Evolutionary conservation across 2,329 filamentous ascomycete genomes (phyloP).

Genomic region (Fusarium sp.): DNA sequence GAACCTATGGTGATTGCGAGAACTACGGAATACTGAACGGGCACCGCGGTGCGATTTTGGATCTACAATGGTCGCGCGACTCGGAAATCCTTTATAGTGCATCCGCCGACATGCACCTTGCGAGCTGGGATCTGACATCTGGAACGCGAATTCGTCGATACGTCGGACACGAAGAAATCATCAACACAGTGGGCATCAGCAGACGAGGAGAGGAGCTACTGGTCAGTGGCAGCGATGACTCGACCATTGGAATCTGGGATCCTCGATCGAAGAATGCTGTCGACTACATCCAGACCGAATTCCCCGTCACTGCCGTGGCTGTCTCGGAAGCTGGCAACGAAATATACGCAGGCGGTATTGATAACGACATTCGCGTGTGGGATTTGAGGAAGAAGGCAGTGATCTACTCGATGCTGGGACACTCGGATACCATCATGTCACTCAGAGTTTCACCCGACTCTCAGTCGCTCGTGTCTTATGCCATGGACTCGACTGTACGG

Average conservation of each 20-base stretch:
- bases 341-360: slow-evolving; percentile 93
- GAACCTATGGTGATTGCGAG: slow-evolving; percentile 90
- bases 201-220: slow-evolving; percentile 91
- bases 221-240: slow-evolving; percentile 93
- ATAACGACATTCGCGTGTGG: slow-evolving; percentile 98
- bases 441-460: slow-evolving; percentile 93
- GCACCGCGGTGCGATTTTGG: slow-evolving; percentile 90
- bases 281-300: slow-evolving; percentile 90
- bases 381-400: slow-evolving; percentile 92
- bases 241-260: slow-evolving; percentile 95
- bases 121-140: slow-evolving; percentile 94
- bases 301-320: slow-evolving; percentile 90
- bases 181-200: slow-evolving; percentile 91
- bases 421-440: slow-evolving; percentile 92
- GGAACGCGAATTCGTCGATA: slow-evolving; percentile 94
- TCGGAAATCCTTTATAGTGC: slow-evolving; percentile 91
- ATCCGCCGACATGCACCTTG: slow-evolving; percentile 91
- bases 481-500: slow-evolving; percentile 92
- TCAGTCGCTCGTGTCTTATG: slow-evolving; percentile 89
- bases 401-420: slow-evolving; percentile 88
- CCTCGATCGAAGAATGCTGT: slow-evolving; percentile 89
- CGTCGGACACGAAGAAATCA: slow-evolving; percentile 92
- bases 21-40: slow-evolving; percentile 92
- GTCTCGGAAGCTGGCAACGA: slow-evolving; percentile 96
- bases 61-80: slow-evolving; percentile 97